phyloP scores from a whole-genome alignment of 768 basidiomycete genomes.

The Atractiella rhizophila region DNA sequence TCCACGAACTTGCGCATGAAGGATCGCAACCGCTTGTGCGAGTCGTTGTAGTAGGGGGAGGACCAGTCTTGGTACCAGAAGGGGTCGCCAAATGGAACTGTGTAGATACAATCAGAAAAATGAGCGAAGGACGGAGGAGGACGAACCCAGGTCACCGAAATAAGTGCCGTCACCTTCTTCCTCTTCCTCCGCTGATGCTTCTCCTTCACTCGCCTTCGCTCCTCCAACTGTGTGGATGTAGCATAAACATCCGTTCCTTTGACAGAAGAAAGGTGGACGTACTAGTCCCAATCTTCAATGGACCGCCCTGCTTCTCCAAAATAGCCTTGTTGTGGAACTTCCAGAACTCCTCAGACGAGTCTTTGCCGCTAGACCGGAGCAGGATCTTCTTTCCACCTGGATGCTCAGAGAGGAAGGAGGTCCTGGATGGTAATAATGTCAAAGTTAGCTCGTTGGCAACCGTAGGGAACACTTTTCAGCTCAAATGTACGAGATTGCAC shows the following conservation, averaged over 20 bases:
- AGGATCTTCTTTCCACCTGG: constrained; percentile 72
- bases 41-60: constrained; percentile 15
- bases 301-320: constrained; percentile 2
- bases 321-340: constrained; percentile 9
- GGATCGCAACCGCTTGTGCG: constrained; percentile 7
- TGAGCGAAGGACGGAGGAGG: too few relatives aligned
- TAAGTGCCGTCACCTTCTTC: constrained; percentile 5
- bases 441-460: too few relatives aligned
- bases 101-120: too few relatives aligned
- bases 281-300: constrained; percentile 6
- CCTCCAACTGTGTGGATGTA: background rate
- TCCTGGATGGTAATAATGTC: constrained; percentile 39
- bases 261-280: background rate
- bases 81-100: constrained; percentile 13
- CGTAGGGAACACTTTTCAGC: too few relatives aligned
- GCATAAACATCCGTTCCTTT: background rate
- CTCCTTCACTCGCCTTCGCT: background rate
- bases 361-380: constrained; percentile 51
- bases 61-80: constrained; percentile 10
- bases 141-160: constrained; percentile 13
- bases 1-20: constrained; percentile 1
- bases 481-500: too few relatives aligned
- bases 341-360: constrained; percentile 57
- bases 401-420: constrained; percentile 27
- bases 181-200: background rate